A percentile compares a stretch with the other conserved stretches of the same genome.
Evolutionary conservation across 1,139 yeast genomes (phyloP).

Genomic region (Lodderomyces oxycetoniae): DNA sequence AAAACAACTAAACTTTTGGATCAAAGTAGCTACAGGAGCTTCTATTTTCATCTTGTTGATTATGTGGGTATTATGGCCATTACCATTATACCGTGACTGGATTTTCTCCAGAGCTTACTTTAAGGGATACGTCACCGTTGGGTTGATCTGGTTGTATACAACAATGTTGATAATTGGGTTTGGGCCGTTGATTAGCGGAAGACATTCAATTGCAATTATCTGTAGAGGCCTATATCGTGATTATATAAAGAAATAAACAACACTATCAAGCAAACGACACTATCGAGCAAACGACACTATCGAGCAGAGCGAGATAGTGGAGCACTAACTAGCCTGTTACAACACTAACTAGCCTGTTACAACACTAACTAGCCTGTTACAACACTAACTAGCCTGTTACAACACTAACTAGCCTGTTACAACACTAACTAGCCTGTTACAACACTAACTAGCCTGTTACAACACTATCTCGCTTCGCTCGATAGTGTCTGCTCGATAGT

Average conservation of each 20-base stretch:
- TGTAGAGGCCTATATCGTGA: conserved; percentile 21
- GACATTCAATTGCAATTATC: conserved; percentile 23
- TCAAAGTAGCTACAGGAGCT: conserved; percentile 28
- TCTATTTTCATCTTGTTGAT: conserved; percentile 25
- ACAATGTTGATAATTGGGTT: conserved; percentile 31
- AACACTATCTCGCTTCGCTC: too few relatives aligned
- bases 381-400: too few relatives aligned
- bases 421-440: too few relatives aligned
- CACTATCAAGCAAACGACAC: too few relatives aligned
- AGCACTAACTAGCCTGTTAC: too few relatives aligned
- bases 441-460: too few relatives aligned
- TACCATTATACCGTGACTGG: conserved; percentile 43
- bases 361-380: too few relatives aligned
- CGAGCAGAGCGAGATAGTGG: too few relatives aligned
- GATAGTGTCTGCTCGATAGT: too few relatives aligned
- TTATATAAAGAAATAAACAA: conserved; percentile 10
- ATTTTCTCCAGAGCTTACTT: conserved; percentile 37
- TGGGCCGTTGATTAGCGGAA: conserved; percentile 35
- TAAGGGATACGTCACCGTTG: conserved; percentile 38
- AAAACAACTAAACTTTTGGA: conserved; percentile 18
- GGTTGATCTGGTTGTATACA: conserved; percentile 35
- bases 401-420: too few relatives aligned
- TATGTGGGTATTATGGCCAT: conserved; percentile 43
- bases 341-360: too few relatives aligned
- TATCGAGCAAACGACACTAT: too few relatives aligned